Percentiles rank a stretch among this genome's conserved stretches.
These are phyloP conservation scores for Pistacia atlantica DNA, from an alignment of 345 rosid genomes.

Conservation along the genomic window DNA sequence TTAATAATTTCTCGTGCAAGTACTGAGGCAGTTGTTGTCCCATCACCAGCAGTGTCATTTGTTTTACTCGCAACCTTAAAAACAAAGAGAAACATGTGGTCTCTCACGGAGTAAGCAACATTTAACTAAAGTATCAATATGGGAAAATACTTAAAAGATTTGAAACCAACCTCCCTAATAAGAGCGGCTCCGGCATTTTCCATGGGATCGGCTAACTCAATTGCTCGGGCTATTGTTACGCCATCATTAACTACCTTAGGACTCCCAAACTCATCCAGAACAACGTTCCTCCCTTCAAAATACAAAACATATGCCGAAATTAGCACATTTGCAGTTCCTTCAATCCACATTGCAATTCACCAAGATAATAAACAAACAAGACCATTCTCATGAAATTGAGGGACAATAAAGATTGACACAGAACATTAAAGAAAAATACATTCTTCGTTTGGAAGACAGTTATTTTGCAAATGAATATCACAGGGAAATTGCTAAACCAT, in stretches of 20 bases:
- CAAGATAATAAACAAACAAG: not conserved
- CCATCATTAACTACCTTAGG: slow-evolving; percentile 99
- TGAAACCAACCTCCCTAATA: slow-evolving; percentile 77
- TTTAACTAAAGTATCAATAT: not conserved
- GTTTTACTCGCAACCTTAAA: slow-evolving; percentile 95
- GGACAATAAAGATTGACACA: not conserved
- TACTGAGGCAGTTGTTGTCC: slow-evolving; percentile 93
- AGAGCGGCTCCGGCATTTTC: slow-evolving; percentile 99
- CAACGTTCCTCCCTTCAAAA: slow-evolving; percentile 88
- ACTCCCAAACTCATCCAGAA: slow-evolving; percentile 92
- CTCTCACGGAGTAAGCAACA: not conserved
- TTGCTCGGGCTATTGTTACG: slow-evolving; percentile 94
- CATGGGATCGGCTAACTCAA: slow-evolving; percentile 90
- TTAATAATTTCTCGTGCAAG: slow-evolving; percentile 94
- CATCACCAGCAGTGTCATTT: slow-evolving; percentile 98
- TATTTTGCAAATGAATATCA: not conserved
- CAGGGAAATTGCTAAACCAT: too few relatives aligned
- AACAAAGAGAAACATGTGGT: not conserved
- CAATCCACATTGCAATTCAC: not conserved
- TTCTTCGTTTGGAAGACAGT: not conserved
- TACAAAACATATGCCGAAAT: not conserved
- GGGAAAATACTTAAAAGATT: not conserved
- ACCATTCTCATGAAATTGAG: not conserved
- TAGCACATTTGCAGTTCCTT: not conserved
- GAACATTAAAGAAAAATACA: too few relatives aligned